Evolutionary conservation across 1,139 yeast genomes (phyloP).

Genomic region (Pichia sp.): DNA sequence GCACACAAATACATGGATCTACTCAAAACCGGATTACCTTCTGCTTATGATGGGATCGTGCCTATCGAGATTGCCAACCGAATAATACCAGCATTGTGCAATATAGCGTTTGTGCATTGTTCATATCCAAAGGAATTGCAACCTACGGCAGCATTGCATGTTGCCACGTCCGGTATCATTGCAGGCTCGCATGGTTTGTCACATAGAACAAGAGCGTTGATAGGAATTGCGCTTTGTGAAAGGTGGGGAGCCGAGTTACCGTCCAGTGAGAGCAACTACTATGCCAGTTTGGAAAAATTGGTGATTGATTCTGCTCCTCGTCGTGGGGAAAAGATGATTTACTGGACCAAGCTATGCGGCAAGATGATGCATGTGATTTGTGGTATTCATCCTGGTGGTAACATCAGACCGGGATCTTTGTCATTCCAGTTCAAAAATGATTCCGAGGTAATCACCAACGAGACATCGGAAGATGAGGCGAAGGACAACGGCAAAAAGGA

Average conservation of each 20-base stretch:
- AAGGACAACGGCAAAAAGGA: not conserved
- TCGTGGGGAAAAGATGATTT: conserved; percentile 41
- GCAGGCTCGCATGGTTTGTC: conserved; percentile 68
- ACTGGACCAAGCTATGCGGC: conserved; percentile 69
- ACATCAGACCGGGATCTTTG: conserved; percentile 54
- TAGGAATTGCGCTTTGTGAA: conserved; percentile 65
- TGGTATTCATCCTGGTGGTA: conserved; percentile 73
- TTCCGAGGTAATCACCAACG: conserved; percentile 20
- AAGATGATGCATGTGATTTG: conserved; percentile 67
- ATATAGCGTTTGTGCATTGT: conserved; percentile 65
- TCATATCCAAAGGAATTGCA: conserved; percentile 68
- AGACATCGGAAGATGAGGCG: conserved; percentile 3
- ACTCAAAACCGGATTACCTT: conserved; percentile 50
- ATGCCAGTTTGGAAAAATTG: conserved; percentile 41
- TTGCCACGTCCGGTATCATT: conserved; percentile 63
- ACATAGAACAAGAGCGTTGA: conserved; percentile 58
- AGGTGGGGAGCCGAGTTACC: conserved; percentile 78
- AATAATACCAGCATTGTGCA: conserved; percentile 62
- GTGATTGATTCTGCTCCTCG: conserved; percentile 44
- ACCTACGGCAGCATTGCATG: conserved; percentile 63
- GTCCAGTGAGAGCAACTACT: conserved; percentile 42
- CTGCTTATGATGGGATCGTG: conserved; percentile 33
- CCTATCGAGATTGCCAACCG: conserved; percentile 54
- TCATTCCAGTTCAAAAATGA: conserved; percentile 29
- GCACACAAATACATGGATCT: conserved; percentile 49